phyloP scores from a whole-genome alignment of 1,284 basidiomycete genomes.

The Calocybe gambosa region DNA sequence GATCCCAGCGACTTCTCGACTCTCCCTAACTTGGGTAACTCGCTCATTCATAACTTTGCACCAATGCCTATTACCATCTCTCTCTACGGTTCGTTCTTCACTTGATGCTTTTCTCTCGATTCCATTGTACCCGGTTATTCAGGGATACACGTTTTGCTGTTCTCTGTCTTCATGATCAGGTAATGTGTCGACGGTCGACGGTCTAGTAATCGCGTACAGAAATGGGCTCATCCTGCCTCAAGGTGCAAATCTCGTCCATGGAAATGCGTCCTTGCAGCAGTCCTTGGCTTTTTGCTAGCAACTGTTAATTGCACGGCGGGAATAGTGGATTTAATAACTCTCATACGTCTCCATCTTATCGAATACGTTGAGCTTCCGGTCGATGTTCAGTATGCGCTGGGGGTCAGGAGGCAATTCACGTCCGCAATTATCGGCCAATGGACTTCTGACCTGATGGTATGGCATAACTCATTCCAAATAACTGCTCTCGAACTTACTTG shows the following conservation, averaged over 20 bases:
- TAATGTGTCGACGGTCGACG: not conserved
- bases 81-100: not conserved
- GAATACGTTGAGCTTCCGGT: not conserved
- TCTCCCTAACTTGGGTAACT: not conserved
- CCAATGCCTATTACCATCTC: not conserved
- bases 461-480: not conserved
- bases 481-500: not conserved
- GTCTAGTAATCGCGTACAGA: not conserved
- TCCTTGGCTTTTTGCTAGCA: not conserved
- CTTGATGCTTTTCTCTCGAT: not conserved
- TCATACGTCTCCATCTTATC: conserved; percentile 2
- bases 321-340: not conserved
- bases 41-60: not conserved
- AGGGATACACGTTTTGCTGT: not conserved
- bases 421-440: not conserved
- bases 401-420: not conserved
- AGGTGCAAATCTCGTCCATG: not conserved
- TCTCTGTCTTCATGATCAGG: not conserved
- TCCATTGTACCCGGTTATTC: not conserved
- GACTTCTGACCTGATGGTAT: conserved; percentile 2
- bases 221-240: not conserved
- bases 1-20: not conserved
- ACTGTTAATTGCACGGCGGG: not conserved
- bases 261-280: not conserved
- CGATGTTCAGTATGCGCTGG: not conserved